Percentiles rank a stretch among this genome's conserved stretches.
These are phyloP conservation scores for Wickerhamiella hasegawae DNA, from an alignment of 805 yeast genomes.

Conservation along the genomic window DNA sequence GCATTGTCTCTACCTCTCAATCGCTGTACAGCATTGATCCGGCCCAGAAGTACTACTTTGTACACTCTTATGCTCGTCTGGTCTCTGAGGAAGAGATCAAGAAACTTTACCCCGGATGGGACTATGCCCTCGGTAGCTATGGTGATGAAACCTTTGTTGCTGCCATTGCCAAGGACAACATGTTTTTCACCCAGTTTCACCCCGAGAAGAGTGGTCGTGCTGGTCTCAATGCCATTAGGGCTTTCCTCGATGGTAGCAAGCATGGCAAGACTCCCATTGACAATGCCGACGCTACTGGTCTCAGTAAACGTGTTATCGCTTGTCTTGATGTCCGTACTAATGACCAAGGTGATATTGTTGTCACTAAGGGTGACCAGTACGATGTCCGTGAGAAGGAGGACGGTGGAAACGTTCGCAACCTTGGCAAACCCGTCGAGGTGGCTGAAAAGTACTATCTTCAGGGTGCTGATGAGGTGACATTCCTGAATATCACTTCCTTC, in stretches of 20 bases:
- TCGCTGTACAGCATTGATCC: slow-evolving; percentile 49
- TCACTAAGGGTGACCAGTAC: slow-evolving; percentile 96
- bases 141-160: slow-evolving; percentile 73
- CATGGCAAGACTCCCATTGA: slow-evolving; percentile 9
- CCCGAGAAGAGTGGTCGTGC: slow-evolving; percentile 97
- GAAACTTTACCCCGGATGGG: slow-evolving; percentile 40
- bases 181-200: slow-evolving; percentile 94
- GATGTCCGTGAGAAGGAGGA: slow-evolving; percentile 72
- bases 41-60: slow-evolving; percentile 70
- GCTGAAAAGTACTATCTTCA: slow-evolving; percentile 82
- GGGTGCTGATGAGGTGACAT: slow-evolving; percentile 96
- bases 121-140: slow-evolving; percentile 53
- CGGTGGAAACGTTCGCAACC: slow-evolving; percentile 50
- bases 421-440: slow-evolving; percentile 92
- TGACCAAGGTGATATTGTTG: slow-evolving; percentile 89
- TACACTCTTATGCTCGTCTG: slow-evolving; percentile 73
- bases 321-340: slow-evolving; percentile 94
- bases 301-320: slow-evolving; percentile 85
- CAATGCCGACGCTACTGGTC: slow-evolving; percentile 28
- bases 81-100: slow-evolving; percentile 15
- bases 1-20: slow-evolving; percentile 13
- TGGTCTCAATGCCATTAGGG: slow-evolving; percentile 60
- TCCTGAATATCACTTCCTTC: slow-evolving; percentile 87
- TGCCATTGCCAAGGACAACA: slow-evolving; percentile 57
- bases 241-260: slow-evolving; percentile 43